Conservation (phyloP, 352 stramenopile species). For the Phytophthora fragariae region DNA sequence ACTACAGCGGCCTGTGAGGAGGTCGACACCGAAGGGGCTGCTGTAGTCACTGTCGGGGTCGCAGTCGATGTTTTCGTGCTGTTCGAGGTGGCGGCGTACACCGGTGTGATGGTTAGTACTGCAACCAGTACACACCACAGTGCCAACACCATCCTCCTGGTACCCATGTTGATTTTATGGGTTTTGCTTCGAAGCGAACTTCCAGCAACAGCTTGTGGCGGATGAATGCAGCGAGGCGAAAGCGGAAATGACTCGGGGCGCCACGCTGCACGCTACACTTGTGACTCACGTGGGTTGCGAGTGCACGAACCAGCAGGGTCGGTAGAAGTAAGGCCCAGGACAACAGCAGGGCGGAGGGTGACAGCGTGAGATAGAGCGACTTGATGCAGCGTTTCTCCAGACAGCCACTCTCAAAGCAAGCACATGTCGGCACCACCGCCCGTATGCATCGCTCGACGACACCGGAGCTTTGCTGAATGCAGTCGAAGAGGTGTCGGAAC, state of each 20-base stretch:
- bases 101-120: slow-evolving; percentile 3
- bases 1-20: slow-evolving; percentile 5
- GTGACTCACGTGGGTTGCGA: slow-evolving; percentile 28
- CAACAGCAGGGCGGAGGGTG: slow-evolving; percentile 30
- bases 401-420: slow-evolving; percentile 31
- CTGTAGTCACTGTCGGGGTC: slow-evolving; percentile 23
- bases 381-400: slow-evolving; percentile 9
- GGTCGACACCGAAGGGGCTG: slow-evolving; percentile 7
- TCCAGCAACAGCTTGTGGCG: not conserved
- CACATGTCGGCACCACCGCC: slow-evolving; percentile 25
- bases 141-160: slow-evolving; percentile 2
- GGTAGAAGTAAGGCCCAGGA: slow-evolving; percentile 37
- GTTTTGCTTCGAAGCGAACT: not conserved
- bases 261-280: slow-evolving; percentile 12
- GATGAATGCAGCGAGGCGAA: slow-evolving; percentile 2
- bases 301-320: slow-evolving; percentile 36
- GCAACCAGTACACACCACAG: slow-evolving; percentile 21
- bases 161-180: slow-evolving; percentile 1
- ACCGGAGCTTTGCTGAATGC: not conserved
- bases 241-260: slow-evolving; percentile 25
- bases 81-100: slow-evolving; percentile 16
- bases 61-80: slow-evolving; percentile 31
- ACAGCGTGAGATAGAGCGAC: slow-evolving; percentile 27
- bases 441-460: slow-evolving; percentile 23
- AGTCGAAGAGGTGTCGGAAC: slow-evolving; percentile 1